Evolutionary conservation across 2,329 filamentous ascomycete genomes (phyloP).

Genomic region (Aspergillus sp.): DNA sequence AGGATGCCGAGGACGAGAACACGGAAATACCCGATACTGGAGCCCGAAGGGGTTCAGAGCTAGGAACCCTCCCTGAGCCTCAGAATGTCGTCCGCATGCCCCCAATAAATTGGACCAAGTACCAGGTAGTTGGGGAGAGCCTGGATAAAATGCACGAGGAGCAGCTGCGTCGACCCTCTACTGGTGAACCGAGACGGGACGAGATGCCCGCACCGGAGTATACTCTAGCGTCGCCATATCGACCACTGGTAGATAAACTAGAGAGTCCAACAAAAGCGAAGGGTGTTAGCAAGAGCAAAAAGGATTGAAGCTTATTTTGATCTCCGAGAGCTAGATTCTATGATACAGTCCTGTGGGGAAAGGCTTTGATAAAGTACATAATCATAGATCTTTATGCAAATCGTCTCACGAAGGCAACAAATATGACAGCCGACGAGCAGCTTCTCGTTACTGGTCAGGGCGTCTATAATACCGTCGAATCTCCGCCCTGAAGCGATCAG

Average conservation of each 20-base stretch:
- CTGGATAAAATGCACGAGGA: constrained; percentile 83
- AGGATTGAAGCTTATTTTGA: constrained; percentile 22
- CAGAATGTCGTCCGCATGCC: constrained; percentile 85
- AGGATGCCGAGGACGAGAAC: constrained; percentile 35
- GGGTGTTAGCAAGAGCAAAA: constrained; percentile 35
- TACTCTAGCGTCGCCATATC: constrained; percentile 59
- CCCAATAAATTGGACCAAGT: constrained; percentile 92
- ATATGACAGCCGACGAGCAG: neutral
- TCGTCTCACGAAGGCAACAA: neutral
- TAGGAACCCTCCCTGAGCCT: constrained; percentile 68
- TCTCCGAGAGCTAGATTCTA: constrained; percentile 7
- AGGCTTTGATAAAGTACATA: neutral
- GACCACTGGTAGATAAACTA: constrained; percentile 57
- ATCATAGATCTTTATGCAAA: neutral
- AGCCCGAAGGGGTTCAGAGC: constrained; percentile 34
- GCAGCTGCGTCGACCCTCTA: constrained; percentile 64
- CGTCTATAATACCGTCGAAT: neutral
- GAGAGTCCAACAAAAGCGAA: constrained; percentile 35
- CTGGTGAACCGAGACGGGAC: constrained; percentile 42
- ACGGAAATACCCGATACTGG: constrained; percentile 24
- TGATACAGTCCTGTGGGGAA: neutral
- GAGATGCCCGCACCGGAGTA: constrained; percentile 47
- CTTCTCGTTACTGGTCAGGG: neutral
- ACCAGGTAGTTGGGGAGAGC: constrained; percentile 81
- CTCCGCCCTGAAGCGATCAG: neutral